Conservation (phyloP, 352 stramenopile genomes). For the Nothophytophthora sp. region DNA sequence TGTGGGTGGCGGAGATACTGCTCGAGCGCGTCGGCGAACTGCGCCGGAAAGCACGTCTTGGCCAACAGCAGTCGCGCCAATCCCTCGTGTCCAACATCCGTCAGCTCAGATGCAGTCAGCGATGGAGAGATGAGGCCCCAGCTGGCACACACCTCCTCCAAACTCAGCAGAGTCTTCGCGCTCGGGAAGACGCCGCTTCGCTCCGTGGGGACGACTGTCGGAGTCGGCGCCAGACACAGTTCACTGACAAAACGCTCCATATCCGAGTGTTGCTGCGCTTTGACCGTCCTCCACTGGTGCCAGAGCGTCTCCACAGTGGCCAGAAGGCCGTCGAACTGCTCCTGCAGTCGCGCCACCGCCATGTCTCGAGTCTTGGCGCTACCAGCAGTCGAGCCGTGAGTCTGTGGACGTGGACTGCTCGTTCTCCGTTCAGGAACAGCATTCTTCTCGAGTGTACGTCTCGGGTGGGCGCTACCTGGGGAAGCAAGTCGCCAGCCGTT, state of each 20-base stretch:
- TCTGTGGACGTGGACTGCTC: constrained; percentile 1
- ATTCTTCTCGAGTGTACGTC: too few species aligned
- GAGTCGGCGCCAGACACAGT: constrained; percentile 13
- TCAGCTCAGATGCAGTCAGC: neutral
- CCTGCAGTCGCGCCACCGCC: constrained; percentile 5
- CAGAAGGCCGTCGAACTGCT: constrained; percentile 11
- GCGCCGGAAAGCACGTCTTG: constrained; percentile 38
- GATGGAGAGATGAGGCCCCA: neutral
- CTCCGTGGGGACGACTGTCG: neutral
- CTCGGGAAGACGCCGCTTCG: neutral
- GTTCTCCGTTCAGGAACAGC: too few species aligned
- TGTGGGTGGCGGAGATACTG: constrained; percentile 11
- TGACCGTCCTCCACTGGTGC: constrained; percentile 45
- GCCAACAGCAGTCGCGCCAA: constrained; percentile 30
- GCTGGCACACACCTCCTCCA: constrained; percentile 8
- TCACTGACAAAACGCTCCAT: constrained; percentile 13
- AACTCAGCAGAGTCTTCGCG: neutral
- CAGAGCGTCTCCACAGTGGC: constrained; percentile 34
- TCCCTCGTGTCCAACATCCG: neutral
- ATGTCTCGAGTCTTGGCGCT: constrained; percentile 1
- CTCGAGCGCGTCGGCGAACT: constrained; percentile 17
- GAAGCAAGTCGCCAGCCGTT: constrained; percentile 25
- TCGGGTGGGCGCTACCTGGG: neutral
- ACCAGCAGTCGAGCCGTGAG: neutral
- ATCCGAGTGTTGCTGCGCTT: constrained; percentile 20